Evolutionary conservation across 2,329 filamentous ascomycete genomes (phyloP), one percentile per base, ranked within the genome.

Genomic region (Colletotrichum ledebouriae): DNA sequence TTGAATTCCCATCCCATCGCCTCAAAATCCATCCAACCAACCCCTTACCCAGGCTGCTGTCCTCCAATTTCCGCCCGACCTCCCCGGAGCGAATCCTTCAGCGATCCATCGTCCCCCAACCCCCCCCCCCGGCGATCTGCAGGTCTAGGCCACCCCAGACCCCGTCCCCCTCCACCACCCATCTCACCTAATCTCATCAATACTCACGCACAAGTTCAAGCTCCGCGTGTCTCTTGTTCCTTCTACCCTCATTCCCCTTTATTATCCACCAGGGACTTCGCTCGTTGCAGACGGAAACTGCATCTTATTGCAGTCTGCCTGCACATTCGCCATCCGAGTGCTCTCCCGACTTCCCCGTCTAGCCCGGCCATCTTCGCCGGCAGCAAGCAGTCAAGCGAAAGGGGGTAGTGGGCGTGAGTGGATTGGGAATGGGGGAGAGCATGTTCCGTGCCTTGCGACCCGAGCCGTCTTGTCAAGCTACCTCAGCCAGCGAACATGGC

Each of bases 31-130:
- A 34, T 49, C 37, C 17, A 13, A 9, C 15, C 25, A 15, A 13
- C 2, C 42, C 37, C 41, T 29, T 46, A 22, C 17, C 33, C 34
- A 55, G 29, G 22, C 56, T 25, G 39, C 47, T 41, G 29, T 56
- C 57, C 49, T 53, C 42, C 57, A 61, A 62, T 57, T 57, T 56
- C 56, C 58, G 67, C 46, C 46, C 33, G 58, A 59, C 49, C 56
- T 57, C 52, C 29, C 56, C 56, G 57, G 50, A 70, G 57, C 58
- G 20, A 62, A 67, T 63, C 64, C 63, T 63, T 56, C 44, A 63
- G 52, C 64, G 64, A 67, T 67, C 52, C 59, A 22, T 63, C 53
- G 25, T 53, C 37, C 56, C n/a, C 60, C 12, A 20, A 25, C 20
- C 50, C 62, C 53, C 12, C 59, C n/a, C 17, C 17, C 17, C 47